These are phyloP conservation scores for Phytopythium vexans DNA, from an alignment of 352 stramenopile genomes.

Conservation along the genomic window DNA sequence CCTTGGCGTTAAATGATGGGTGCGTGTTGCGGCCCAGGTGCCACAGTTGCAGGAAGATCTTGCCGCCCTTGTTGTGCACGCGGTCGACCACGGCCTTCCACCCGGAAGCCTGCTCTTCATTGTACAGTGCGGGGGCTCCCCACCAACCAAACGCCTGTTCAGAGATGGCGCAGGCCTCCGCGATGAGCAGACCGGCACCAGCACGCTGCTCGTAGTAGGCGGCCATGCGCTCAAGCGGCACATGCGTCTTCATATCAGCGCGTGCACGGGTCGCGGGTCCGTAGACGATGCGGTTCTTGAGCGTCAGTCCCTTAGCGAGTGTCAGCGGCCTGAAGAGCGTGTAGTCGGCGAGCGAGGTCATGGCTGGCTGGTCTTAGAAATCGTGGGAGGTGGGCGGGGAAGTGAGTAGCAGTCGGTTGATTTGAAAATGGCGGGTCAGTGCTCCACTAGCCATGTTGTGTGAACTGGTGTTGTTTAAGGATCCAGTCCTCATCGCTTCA, in stretches of 20 bases:
- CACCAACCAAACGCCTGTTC: constrained; percentile 26
- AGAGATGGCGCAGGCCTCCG: too few species aligned
- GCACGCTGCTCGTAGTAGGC: constrained; percentile 23
- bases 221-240: constrained; percentile 30
- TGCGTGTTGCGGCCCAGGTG: constrained; percentile 60
- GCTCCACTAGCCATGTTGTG: too few species aligned
- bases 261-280: constrained; percentile 39
- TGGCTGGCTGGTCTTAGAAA: too few species aligned
- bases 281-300: constrained; percentile 46
- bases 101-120: constrained; percentile 15
- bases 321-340: constrained; percentile 38
- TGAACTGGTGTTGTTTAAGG: too few species aligned
- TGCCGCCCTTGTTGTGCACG: constrained; percentile 16
- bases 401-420: too few species aligned
- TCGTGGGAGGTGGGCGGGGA: too few species aligned
- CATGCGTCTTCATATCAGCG: constrained; percentile 22
- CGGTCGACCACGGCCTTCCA: constrained; percentile 18
- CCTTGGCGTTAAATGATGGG: constrained; percentile 19
- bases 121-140: constrained; percentile 41
- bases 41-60: constrained; percentile 77
- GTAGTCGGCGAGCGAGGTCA: constrained; percentile 24
- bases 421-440: too few species aligned
- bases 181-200: constrained; percentile 19
- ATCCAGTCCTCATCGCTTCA: too few species aligned
- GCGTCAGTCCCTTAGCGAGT: constrained; percentile 20